Conservation (phyloP, 306 rosid species). For the Quercus ilex region DNA sequence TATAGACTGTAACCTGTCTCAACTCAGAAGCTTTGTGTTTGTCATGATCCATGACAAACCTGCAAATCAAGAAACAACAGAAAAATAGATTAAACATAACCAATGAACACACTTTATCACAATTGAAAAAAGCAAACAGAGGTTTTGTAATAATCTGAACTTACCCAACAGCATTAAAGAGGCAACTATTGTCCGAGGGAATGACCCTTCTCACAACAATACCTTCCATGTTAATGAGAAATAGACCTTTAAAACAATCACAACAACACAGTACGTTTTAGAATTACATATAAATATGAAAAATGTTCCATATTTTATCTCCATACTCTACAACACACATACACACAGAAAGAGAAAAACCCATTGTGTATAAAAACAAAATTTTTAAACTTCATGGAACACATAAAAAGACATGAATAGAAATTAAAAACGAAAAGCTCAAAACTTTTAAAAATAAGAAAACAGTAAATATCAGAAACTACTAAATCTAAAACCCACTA, state of each 20-base stretch:
- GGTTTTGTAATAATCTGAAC: slow-evolving; percentile 7
- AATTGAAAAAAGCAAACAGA: not conserved
- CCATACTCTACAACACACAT: not conserved
- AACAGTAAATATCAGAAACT: too few species aligned
- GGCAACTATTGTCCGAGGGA: slow-evolving; percentile 89
- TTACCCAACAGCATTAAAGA: slow-evolving; percentile 96
- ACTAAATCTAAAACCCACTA: not conserved
- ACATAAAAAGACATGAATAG: not conserved
- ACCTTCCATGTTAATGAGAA: slow-evolving; percentile 60
- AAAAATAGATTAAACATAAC: not conserved
- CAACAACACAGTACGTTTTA: not conserved
- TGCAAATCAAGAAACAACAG: slow-evolving; percentile 29
- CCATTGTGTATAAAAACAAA: not conserved
- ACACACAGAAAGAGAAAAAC: not conserved
- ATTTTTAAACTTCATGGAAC: not conserved
- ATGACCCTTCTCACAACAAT: slow-evolving; percentile 69
- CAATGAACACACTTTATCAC: not conserved
- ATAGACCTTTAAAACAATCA: slow-evolving; percentile 36
- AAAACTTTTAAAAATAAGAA: too few species aligned
- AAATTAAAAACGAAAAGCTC: too few species aligned
- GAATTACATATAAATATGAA: not conserved
- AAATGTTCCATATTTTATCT: not conserved
- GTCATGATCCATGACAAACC: slow-evolving; percentile 92
- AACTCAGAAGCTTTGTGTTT: slow-evolving; percentile 67
- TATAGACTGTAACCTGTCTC: slow-evolving; percentile 65